Evolutionary conservation across 2,329 filamentous ascomycete genomes (phyloP), one percentile per base, ranked within the genome.

Genomic region (Endocalyx cinctus): DNA sequence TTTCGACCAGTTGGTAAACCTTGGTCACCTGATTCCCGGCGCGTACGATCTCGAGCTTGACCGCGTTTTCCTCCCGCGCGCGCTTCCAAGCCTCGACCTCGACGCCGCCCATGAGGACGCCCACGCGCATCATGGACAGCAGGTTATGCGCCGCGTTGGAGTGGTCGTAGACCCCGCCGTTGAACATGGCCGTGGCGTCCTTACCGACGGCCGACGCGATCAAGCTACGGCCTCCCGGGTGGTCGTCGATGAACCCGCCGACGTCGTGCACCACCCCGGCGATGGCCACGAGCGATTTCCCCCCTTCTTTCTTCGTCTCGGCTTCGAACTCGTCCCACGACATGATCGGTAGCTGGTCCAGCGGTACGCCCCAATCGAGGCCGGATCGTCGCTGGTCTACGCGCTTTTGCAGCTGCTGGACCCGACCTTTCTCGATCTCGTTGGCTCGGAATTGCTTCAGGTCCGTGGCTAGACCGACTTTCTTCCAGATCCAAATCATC

Each of bases 21-120:
- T 83, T 83, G 42, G 84, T 89, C 33, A 84, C 74, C 62, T 89
- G 84, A 50, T 78, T 71, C 30, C 83, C 84, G 45, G 84, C 83
- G 40, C 84, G 78, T 53, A 87, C 74, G 49, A 89, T 82, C 33
- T 79, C 74, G 56, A 83, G 72, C 34, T 83, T 84, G 38, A 73
- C 64, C 14, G 73, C 76, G n/a, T n/a, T n/a, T n/a, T n/a, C n/a
- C n/a, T n/a, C n/a, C n/a, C n/a, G n/a, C n/a, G n/a, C n/a, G n/a
- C n/a, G 73, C 68, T 81, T 80, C 77, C 78, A 82, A 59, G 82
- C 79, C 62, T 82, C 78, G 25, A 82, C 78, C 50, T 82, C 77
- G 53, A 75, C 77, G 16, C 78, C 78, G 45, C 78, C 78, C 29
- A 77, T 75, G 44, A 82, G 77, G 28, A 82, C 77, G 56, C 75